Base-by-base conservation (phyloP, 2,329 filamentous ascomycete genomes). In the Dactylonectria estremocensis region DNA sequence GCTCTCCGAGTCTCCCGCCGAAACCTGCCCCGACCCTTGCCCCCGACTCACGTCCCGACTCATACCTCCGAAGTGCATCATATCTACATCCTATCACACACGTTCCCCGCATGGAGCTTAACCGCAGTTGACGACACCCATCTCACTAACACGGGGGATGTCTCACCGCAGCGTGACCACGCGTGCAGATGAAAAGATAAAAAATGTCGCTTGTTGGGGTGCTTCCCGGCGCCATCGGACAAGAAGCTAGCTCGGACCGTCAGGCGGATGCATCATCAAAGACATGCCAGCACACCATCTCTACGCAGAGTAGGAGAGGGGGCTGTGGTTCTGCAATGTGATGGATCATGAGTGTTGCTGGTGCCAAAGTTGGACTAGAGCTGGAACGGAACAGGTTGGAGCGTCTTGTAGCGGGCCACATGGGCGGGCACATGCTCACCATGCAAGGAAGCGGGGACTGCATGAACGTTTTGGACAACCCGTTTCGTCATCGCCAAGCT, bases 381-480 rank as follows among this genome's bases (percentile, higher is more conserved):
- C 7, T 28, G 24, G 24, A 28, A 28, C 24, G 7, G n/a, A n/a
- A n/a, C n/a, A 2, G 24, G 62, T 61, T 66, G 53, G 60, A 61
- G 37, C 40, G 53, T 63, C 46, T 40, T 69, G 61, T 55, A 54
- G 57, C 53, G 61, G 64, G 66, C 60, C 68, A 69, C 68, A 69
- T 67, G 64, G 70, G 49, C 59, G 62, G 54, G 68, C 72, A 76
- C 74, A 76, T 76, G 74, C 62, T 56, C 72, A 67, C 57, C 69
- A 66, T 73, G 67, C 69, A 70, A 68, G 58, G 60, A 59, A 68
- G 74, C 60, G 74, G 74, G 67, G 72, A 63, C 67, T 74, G 72
- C 69, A 74, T 72, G 74, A 70, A 72, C 71, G 67, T 75, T 68
- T 61, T 67, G 40, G 48, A 61, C 54, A 40, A 65, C 55, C 61